Evolutionary conservation across 2,329 filamentous ascomycete genomes (phyloP), one percentile per base, ranked within the genome.

Genomic region (Lasiodiplodia citricola): DNA sequence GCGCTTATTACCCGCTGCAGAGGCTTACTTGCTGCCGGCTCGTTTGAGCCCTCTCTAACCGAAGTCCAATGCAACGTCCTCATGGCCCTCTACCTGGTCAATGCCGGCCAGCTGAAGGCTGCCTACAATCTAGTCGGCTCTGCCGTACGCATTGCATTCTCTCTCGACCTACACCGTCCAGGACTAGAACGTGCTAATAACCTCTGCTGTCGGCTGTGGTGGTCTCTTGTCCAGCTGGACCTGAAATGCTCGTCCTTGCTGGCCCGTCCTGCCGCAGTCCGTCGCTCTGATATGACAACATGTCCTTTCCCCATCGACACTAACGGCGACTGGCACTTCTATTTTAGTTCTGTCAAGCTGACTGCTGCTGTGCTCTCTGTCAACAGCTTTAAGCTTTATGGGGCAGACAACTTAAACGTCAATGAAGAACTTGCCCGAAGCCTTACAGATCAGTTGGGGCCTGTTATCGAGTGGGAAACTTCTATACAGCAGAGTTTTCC

Each of bases 41-140:
- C 54, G 2, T 28, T 56, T 13, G 54, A 56, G 4, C 54, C 54
- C 3, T 56, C 54, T 7, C 7, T 56, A 2, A 11, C 31, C 31
- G 54, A 56, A 28, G 28, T 56, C 10, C 54, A 56, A 16, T 56
- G 54, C 54, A 18, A 56, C 31, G 28, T 56, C 10, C 31, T 56
- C 21, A 56, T 56, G 31, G 23, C 54, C 2, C 54, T 56, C 10
- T 56, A 37, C 25, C 18, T 56, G 21, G 14, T 56, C 18, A 56
- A 56, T 18, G 54, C 54, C 25, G 54, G 54, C 18, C 54, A 56
- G 1, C 54, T 56, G 2, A 37, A 37, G 31, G 21, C 54, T 18
- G 54, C 54, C 31, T 56, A 56, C 54, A 56, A 23, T n/a, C 54
- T 56, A 6, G 28, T 56, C 18, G 54, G 54, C 7, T 56, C 54